Base-by-base conservation (phyloP, 2,329 filamentous ascomycete species). In the Gaeumannomyces sp. region DNA sequence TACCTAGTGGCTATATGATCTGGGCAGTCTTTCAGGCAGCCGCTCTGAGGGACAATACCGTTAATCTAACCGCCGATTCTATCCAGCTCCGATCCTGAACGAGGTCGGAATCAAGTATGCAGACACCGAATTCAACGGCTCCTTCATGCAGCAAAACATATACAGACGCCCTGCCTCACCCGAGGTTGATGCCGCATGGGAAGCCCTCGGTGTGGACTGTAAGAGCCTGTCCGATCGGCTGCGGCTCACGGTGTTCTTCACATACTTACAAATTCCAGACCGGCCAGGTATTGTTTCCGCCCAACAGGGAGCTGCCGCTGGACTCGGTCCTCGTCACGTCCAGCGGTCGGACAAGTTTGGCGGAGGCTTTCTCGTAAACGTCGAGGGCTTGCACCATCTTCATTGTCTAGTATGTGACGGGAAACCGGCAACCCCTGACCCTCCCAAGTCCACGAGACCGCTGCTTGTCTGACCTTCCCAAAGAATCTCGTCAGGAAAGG, bases 181-280 rank as follows among this genome's bases (percentile, higher is more conserved):
- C 0, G 81, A 84, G 62, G 83, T 86, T 0, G 85, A 88, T 66
- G 78, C 77, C 4, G 85, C 84, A 0, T 88, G 85, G 85, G 77
- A 70, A 27, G 68, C 65, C 0, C 64, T 70, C 1, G 71, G 71
- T 4, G 66, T 70, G 1, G 76, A 81, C 60, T 83, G 61, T 66
- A 75, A 19, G 73, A 71, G 10, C 66, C 77, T 0, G 14, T 22
- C 14, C 16, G 16, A 22, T 29, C 7, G 14, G 25, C 14, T 28
- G 19, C n/a, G 19, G 22, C 38, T n/a, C 22, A 25, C 3, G 22
- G 19, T 53, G 45, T 11, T 35, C 59, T 8, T 60, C 59, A 13
- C 25, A 29, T 75, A 74, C 0, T 70, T 76, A 5, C 78, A 16
- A 3, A 1, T 19, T 27, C 3, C 0, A 82, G 80, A 80, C 61